Percentiles rank a stretch among this genome's conserved stretches.
Evolutionary conservation across 306 rosid species (phyloP).

Genomic region (Mimosa pudica): DNA sequence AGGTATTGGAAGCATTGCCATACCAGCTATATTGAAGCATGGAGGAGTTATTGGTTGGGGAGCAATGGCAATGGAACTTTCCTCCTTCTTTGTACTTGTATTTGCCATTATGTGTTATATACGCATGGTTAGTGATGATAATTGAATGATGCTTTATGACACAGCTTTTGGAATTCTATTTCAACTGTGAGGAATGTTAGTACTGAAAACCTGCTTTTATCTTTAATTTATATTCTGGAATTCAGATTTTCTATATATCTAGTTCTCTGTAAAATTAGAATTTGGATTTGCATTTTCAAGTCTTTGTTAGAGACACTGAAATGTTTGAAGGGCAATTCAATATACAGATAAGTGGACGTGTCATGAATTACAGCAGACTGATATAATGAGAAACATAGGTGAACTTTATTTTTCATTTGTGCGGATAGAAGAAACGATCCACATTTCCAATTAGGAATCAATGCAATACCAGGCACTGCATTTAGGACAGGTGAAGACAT

Average conservation of each 20-base stretch:
- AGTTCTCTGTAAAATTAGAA: not conserved
- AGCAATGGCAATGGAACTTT: conserved; percentile 59
- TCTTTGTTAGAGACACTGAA: not conserved
- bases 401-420: not conserved
- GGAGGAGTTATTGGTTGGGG: conserved; percentile 74
- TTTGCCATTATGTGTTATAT: conserved; percentile 60
- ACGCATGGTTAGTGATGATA: conserved; percentile 33
- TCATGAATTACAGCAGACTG: not conserved
- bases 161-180: not conserved
- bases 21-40: conserved; percentile 62
- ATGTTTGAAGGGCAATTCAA: not conserved
- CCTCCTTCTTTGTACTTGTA: conserved; percentile 59
- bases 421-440: not conserved
- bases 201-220: not conserved
- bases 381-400: not conserved
- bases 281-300: not conserved
- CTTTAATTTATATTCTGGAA: not conserved
- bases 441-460: not conserved
- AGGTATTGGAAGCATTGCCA: conserved; percentile 69
- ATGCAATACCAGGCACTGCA: no score
- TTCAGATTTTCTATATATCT: not conserved
- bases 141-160: not conserved
- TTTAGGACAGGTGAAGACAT: no score
- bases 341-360: no score
- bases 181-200: not conserved